phyloP scores from a whole-genome alignment of 768 basidiomycete genomes.

The Candolleomyces eurysporus region DNA sequence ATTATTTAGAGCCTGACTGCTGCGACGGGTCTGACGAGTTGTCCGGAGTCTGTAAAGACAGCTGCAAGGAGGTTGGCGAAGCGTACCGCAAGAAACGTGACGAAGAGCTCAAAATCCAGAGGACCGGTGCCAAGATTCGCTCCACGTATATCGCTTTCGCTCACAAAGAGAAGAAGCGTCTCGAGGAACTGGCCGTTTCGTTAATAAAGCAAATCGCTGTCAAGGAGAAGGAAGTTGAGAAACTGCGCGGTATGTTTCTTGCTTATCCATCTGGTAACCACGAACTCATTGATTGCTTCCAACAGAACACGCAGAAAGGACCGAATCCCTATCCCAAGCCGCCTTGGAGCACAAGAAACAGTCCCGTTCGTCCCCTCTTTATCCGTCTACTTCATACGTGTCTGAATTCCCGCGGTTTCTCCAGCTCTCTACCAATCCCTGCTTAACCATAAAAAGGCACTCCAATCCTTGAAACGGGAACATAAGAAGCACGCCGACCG shows the following conservation, averaged over 20 bases:
- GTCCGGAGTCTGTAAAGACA: conserved; percentile 73
- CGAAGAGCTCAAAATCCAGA: conserved; percentile 74
- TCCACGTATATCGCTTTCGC: conserved; percentile 85
- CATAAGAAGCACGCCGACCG: conserved; percentile 71
- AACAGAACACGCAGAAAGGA: conserved; percentile 72
- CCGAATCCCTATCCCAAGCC: conserved; percentile 76
- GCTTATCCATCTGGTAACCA: neutral
- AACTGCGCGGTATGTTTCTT: conserved; percentile 56
- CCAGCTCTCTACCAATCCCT: conserved; percentile 80
- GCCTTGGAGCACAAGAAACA: conserved; percentile 82
- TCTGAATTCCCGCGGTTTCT: conserved; percentile 1
- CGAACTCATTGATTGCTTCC: neutral
- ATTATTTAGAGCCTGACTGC: conserved; percentile 72
- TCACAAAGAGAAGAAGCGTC: conserved; percentile 81
- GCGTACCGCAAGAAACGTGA: conserved; percentile 64
- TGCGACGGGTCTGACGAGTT: conserved; percentile 96
- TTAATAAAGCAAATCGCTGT: conserved; percentile 56
- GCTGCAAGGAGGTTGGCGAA: conserved; percentile 74
- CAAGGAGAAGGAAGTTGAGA: conserved; percentile 70
- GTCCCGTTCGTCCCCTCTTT: conserved; percentile 59
- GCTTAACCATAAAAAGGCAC: conserved; percentile 66
- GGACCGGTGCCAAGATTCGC: conserved; percentile 90
- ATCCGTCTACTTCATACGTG: neutral
- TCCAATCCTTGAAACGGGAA: conserved; percentile 74
- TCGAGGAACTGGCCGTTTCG: conserved; percentile 62